A percentile compares a stretch with the other conserved stretches of the same genome.
These are phyloP conservation scores for Cyamopsis tetragonoloba DNA, from an alignment of 306 rosid species.

Conservation along the genomic window DNA sequence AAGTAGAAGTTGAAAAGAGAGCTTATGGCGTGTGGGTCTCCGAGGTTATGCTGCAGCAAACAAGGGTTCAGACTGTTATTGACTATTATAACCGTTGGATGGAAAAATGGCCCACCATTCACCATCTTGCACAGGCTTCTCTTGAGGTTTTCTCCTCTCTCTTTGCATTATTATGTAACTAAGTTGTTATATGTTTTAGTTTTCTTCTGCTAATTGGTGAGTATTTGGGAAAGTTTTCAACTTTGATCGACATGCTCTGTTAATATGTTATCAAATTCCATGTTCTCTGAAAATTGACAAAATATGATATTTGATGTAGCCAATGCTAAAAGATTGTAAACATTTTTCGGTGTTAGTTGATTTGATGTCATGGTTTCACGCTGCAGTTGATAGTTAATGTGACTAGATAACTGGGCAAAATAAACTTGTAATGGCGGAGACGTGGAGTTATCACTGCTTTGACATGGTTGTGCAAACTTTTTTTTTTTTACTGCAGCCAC, in stretches of 20 bases:
- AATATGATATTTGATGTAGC: neutral
- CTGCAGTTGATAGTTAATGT: neutral
- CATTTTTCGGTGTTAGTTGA: neutral
- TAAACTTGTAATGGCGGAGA: neutral
- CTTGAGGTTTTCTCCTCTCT: constrained; percentile 47
- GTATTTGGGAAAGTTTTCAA: neutral
- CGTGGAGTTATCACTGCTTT: neutral
- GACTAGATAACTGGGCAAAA: neutral
- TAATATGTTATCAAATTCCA: neutral
- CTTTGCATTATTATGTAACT: neutral
- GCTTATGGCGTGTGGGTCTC: constrained; percentile 93
- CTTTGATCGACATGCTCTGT: neutral
- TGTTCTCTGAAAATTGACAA: too few species aligned
- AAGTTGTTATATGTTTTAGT: neutral
- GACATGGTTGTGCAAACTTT: neutral
- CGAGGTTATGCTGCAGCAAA: constrained; percentile 87
- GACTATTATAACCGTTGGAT: constrained; percentile 75
- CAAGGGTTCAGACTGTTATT: constrained; percentile 84
- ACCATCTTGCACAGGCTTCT: constrained; percentile 67
- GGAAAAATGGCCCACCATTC: constrained; percentile 77
- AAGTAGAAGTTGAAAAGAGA: constrained; percentile 38
- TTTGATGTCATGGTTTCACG: neutral
- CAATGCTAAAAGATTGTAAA: neutral
- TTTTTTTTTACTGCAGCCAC: neutral
- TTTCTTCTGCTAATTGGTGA: neutral